Conservation (phyloP, 2,329 filamentous ascomycete genomes). For the Colletotrichum sp. region DNA sequence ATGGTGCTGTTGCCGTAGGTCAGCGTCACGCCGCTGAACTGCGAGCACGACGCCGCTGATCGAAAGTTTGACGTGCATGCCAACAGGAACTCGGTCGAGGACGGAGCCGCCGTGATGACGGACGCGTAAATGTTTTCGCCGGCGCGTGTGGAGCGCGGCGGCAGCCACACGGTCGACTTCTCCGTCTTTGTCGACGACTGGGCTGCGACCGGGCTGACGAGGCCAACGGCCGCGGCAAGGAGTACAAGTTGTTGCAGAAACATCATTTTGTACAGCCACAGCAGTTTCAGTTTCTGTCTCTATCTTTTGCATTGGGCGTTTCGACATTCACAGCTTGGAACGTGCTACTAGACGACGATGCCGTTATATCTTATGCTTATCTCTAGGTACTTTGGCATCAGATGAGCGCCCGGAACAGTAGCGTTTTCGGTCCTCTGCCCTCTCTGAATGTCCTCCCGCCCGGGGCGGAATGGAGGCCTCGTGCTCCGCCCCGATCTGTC, state of each 20-base stretch:
- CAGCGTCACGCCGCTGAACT: slow-evolving; percentile 12
- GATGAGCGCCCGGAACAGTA: not conserved
- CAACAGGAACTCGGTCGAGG: slow-evolving; percentile 7
- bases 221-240: not conserved
- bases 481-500: not conserved
- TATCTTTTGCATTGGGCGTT: not conserved
- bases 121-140: slow-evolving; percentile 12
- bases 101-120: slow-evolving; percentile 17
- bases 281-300: not conserved
- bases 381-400: not conserved
- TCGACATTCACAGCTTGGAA: not conserved
- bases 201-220: not conserved
- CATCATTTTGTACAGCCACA: not conserved
- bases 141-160: slow-evolving; percentile 1
- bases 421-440: not conserved
- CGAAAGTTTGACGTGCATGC: slow-evolving; percentile 9
- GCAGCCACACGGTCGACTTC: slow-evolving; percentile 12
- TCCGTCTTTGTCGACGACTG: slow-evolving; percentile 5
- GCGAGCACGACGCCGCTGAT: slow-evolving; percentile 6
- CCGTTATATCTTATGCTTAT: not conserved
- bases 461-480: not conserved
- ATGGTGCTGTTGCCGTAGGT: slow-evolving; percentile 10
- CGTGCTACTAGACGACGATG: not conserved
- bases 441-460: not conserved
- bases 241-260: not conserved